phyloP scores from a whole-genome alignment of 2,329 filamentous ascomycete species.

The Xylaria sp. region DNA sequence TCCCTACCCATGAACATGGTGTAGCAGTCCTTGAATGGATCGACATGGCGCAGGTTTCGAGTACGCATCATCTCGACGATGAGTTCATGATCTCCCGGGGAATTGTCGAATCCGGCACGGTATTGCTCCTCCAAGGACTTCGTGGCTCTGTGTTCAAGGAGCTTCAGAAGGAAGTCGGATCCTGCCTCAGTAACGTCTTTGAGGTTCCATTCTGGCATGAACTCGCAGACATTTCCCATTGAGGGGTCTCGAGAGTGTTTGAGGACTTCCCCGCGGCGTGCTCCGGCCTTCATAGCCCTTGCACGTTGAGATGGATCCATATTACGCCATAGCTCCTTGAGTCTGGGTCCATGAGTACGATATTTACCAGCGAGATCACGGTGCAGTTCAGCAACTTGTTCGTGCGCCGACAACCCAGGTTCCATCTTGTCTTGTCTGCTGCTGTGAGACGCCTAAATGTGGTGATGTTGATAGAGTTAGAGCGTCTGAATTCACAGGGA shows the following conservation, averaged over 20 bases:
- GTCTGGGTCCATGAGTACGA: slow-evolving; percentile 47
- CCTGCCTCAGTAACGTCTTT: slow-evolving; percentile 52
- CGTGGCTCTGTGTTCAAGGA: slow-evolving; percentile 54
- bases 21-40: slow-evolving; percentile 49
- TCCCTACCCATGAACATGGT: slow-evolving; percentile 52
- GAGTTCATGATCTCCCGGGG: slow-evolving; percentile 51
- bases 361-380: slow-evolving; percentile 55
- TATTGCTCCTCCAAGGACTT: slow-evolving; percentile 52
- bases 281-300: slow-evolving; percentile 51
- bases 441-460: not conserved
- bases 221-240: slow-evolving; percentile 52
- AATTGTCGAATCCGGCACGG: slow-evolving; percentile 43
- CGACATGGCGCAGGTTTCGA: slow-evolving; percentile 48
- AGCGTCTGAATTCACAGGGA: not conserved
- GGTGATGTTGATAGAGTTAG: not conserved
- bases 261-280: slow-evolving; percentile 48
- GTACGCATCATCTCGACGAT: slow-evolving; percentile 51
- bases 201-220: slow-evolving; percentile 58
- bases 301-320: slow-evolving; percentile 51
- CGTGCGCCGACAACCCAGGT: not conserved
- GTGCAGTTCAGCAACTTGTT: slow-evolving; percentile 41
- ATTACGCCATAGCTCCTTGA: slow-evolving; percentile 55
- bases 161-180: slow-evolving; percentile 52
- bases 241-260: slow-evolving; percentile 50
- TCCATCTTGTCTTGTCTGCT: slow-evolving; percentile 9